These are phyloP conservation scores for Triangularia setosa DNA, from an alignment of 2,329 filamentous ascomycete genomes.

Conservation along the genomic window DNA sequence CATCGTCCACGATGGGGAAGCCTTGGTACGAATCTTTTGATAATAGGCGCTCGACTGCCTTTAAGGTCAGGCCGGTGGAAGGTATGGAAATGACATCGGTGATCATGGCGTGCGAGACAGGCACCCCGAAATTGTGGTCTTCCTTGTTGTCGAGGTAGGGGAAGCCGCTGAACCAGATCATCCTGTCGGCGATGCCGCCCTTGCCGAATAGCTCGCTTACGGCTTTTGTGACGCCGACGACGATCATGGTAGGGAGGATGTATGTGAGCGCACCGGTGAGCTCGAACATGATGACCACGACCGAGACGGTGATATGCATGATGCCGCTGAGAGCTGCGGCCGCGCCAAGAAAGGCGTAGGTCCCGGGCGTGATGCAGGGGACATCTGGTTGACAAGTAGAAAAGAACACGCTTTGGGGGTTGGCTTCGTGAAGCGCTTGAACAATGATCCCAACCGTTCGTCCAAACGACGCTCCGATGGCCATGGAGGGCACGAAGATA, in stretches of 20 bases:
- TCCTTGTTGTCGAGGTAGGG: slow-evolving; percentile 97
- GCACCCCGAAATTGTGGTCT: slow-evolving; percentile 92
- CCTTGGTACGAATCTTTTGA: slow-evolving; percentile 81
- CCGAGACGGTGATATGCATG: slow-evolving; percentile 96
- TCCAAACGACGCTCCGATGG: slow-evolving; percentile 89
- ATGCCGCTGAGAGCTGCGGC: slow-evolving; percentile 89
- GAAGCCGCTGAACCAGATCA: slow-evolving; percentile 99
- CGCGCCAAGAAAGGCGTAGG: slow-evolving; percentile 92
- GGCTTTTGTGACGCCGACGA: slow-evolving; percentile 93
- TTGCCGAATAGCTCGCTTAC: slow-evolving; percentile 90
- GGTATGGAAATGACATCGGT: slow-evolving; percentile 70
- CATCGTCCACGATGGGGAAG: slow-evolving; percentile 83
- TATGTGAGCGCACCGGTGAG: slow-evolving; percentile 96
- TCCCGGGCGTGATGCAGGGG: slow-evolving; percentile 94
- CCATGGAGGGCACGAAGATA: slow-evolving; percentile 98
- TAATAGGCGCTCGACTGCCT: slow-evolving; percentile 73
- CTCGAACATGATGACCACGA: slow-evolving; percentile 99
- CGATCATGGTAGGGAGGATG: slow-evolving; percentile 97
- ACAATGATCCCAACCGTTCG: slow-evolving; percentile 93
- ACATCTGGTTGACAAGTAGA: slow-evolving; percentile 83
- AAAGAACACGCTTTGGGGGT: slow-evolving; percentile 81
- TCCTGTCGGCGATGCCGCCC: slow-evolving; percentile 92
- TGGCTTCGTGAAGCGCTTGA: slow-evolving; percentile 79
- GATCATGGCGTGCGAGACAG: slow-evolving; percentile 88
- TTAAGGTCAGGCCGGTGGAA: slow-evolving; percentile 67